phyloP scores from a whole-genome alignment of 2,329 filamentous ascomycete species.

The Parafenestella ontariensis region DNA sequence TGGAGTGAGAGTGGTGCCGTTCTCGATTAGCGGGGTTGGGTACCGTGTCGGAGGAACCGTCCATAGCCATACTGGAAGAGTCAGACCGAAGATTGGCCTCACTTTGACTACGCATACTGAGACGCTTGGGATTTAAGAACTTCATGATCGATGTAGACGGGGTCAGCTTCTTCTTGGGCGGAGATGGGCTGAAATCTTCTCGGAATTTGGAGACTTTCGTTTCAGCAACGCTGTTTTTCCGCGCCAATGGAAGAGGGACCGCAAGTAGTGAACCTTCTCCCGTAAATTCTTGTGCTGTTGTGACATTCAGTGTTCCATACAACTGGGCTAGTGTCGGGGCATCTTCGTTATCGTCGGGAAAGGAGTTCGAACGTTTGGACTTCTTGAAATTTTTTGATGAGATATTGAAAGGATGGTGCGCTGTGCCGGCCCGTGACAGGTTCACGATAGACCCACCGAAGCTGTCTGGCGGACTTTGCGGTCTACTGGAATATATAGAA shows the following conservation, averaged over 20 bases:
- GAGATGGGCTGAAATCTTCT: constrained; percentile 46
- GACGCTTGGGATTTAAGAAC: constrained; percentile 38
- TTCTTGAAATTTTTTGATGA: constrained; percentile 16
- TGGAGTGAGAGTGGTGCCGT: constrained; percentile 38
- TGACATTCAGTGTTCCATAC: constrained; percentile 15
- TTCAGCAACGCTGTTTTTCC: constrained; percentile 40
- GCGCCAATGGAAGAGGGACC: constrained; percentile 12
- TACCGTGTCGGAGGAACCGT: constrained; percentile 30
- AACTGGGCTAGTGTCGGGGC: constrained; percentile 26
- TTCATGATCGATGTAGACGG: constrained; percentile 38
- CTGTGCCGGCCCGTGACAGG: constrained; percentile 12
- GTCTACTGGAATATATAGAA: constrained; percentile 51
- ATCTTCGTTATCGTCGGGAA: constrained; percentile 31
- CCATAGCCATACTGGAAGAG: constrained; percentile 10
- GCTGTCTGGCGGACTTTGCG: constrained; percentile 47
- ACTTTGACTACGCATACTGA: constrained; percentile 41
- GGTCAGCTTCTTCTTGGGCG: constrained; percentile 32
- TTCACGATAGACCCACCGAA: constrained; percentile 33
- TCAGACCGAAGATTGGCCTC: constrained; percentile 31
- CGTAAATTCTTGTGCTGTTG: constrained; percentile 1
- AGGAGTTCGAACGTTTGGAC: constrained; percentile 27
- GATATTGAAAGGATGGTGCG: constrained; percentile 11
- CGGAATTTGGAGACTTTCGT: constrained; percentile 46
- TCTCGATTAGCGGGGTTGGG: constrained; percentile 19
- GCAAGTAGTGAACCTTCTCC: constrained; percentile 2